A percentile compares a stretch with the other conserved stretches of the same genome.
These are phyloP conservation scores for Colletotrichum sp. DNA, from an alignment of 2,329 filamentous ascomycete genomes.

Conservation along the genomic window DNA sequence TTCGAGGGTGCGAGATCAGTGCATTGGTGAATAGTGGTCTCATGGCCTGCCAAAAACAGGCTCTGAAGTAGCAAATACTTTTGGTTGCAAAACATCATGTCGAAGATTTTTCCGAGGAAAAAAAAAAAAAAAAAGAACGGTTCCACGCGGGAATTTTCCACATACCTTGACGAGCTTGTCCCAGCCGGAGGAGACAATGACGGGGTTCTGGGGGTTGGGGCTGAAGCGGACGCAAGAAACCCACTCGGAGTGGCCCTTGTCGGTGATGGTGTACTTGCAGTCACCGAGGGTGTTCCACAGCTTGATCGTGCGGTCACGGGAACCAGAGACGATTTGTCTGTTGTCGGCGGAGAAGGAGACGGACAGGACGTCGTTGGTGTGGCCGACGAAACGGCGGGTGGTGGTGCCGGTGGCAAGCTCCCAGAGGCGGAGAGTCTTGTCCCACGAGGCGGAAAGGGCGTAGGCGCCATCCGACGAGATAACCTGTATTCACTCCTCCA, in stretches of 20 bases:
- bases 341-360: slow-evolving; percentile 99
- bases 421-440: slow-evolving; percentile 99
- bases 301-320: slow-evolving; percentile 99
- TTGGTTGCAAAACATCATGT: slow-evolving; percentile 89
- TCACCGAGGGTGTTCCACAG: slow-evolving; percentile 99
- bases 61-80: slow-evolving; percentile 99
- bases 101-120: slow-evolving; percentile 35
- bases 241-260: slow-evolving; percentile 99
- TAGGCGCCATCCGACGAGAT: slow-evolving; percentile 99
- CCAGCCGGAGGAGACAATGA: slow-evolving; percentile 98
- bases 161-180: slow-evolving; percentile 99
- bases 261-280: slow-evolving; percentile 99
- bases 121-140: neutral
- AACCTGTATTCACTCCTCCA: slow-evolving; percentile 64
- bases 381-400: slow-evolving; percentile 97
- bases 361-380: slow-evolving; percentile 99
- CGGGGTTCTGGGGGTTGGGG: slow-evolving; percentile 99
- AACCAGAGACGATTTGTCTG: slow-evolving; percentile 99
- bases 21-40: slow-evolving; percentile 94
- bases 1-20: slow-evolving; percentile 66
- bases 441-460: slow-evolving; percentile 98
- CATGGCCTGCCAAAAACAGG: slow-evolving; percentile 79
- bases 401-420: slow-evolving; percentile 97
- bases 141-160: slow-evolving; percentile 29
- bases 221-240: slow-evolving; percentile 99